Conservation (phyloP, 805 yeast genomes). For the Spathaspora hagerdaliae region DNA sequence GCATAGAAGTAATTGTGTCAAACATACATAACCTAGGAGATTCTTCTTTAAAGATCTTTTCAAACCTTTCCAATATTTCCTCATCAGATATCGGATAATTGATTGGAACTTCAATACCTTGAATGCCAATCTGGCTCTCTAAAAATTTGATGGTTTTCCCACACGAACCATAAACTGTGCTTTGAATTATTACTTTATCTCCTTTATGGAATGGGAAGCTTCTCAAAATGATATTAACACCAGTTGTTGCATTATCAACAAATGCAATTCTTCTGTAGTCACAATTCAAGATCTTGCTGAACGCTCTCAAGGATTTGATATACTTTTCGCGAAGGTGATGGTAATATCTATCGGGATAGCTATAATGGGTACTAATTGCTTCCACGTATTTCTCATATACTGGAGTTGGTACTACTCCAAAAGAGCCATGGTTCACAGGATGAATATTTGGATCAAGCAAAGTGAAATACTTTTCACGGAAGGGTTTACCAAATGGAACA, state of each 20-base stretch:
- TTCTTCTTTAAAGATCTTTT: conserved; percentile 15
- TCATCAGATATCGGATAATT: conserved; percentile 43
- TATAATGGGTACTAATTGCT: conserved; percentile 17
- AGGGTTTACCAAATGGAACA: conserved; percentile 45
- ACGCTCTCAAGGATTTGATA: conserved; percentile 32
- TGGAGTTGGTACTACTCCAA: conserved; percentile 50
- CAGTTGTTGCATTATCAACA: conserved; percentile 58
- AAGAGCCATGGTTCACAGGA: conserved; percentile 64
- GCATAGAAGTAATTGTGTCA: conserved; percentile 61
- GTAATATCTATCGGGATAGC: conserved; percentile 47
- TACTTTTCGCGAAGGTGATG: conserved; percentile 16
- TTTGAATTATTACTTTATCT: conserved; percentile 47
- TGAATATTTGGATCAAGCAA: conserved; percentile 33
- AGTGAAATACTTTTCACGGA: conserved; percentile 46
- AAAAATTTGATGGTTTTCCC: conserved; percentile 46
- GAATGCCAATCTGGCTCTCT: conserved; percentile 23
- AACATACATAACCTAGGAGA: conserved; percentile 43
- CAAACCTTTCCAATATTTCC: conserved; percentile 21
- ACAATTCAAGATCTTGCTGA: conserved; percentile 39
- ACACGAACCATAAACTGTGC: conserved; percentile 54
- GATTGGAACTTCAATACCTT: conserved; percentile 32
- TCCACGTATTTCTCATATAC: conserved; percentile 38
- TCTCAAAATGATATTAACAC: conserved; percentile 53
- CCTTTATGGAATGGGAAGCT: conserved; percentile 48
- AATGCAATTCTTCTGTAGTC: conserved; percentile 48